Evolutionary conservation across 305 asterid species (phyloP).

Genomic region (Fraxinus dipetala): DNA sequence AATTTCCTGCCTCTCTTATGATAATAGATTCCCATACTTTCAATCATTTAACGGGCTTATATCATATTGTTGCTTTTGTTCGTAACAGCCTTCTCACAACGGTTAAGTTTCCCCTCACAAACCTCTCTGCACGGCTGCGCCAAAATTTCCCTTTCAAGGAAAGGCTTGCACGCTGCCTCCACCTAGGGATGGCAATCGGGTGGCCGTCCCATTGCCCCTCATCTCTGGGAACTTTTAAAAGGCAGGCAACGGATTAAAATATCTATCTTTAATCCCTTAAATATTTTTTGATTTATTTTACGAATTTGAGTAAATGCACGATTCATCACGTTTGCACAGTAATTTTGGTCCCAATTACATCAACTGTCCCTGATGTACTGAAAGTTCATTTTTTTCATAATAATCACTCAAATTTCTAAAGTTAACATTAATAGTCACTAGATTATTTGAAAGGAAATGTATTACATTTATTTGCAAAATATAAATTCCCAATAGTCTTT

Average conservation of each 20-base stretch:
- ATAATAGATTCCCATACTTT: not conserved
- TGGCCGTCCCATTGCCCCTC: not conserved
- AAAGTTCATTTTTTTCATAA: not conserved
- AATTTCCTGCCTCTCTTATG: conserved; percentile 3
- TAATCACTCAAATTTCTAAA: not conserved
- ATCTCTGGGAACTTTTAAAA: not conserved
- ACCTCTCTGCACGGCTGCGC: not conserved
- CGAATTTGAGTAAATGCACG: not conserved
- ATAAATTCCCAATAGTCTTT: not conserved
- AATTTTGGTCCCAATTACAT: not conserved
- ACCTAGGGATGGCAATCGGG: not conserved
- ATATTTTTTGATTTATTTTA: not conserved
- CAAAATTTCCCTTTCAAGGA: not conserved
- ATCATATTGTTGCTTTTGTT: not conserved
- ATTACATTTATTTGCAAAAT: not conserved
- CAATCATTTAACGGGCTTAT: not conserved
- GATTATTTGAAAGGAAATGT: not conserved
- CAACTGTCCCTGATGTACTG: not conserved
- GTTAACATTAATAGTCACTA: not conserved
- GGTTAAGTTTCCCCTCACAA: not conserved
- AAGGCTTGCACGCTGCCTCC: not conserved
- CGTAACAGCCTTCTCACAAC: not conserved
- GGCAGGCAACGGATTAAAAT: not conserved
- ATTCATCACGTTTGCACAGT: not conserved
- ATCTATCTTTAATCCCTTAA: not conserved